Evolutionary conservation across 140 eudicot species (phyloP), one percentile per base, ranked within the genome.

Genomic region (Artemisia princeps): DNA sequence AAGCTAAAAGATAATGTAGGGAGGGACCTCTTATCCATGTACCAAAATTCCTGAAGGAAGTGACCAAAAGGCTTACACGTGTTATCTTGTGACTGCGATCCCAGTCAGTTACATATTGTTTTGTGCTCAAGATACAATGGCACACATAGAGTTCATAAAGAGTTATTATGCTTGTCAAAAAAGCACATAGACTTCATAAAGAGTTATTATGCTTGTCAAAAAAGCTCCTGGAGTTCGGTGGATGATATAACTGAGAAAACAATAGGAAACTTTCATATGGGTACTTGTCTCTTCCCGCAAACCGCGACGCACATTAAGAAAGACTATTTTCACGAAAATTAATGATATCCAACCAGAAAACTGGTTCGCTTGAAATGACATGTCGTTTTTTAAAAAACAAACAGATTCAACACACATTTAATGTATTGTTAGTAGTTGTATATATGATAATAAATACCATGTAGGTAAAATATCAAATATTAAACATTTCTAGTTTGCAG

Each of bases 61-160:
- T 52, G 59, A 64, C 58, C 70, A 26, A 75, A 55, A 67, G 77
- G 10, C 37, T 59, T 62, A 53, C 78, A 77, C 73, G 74, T 72
- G 56, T 66, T 48, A 48, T 20, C 78, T 53, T 67, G 61, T 61
- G 74, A 71, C 68, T 72, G 23, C 65, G 49, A 75, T 62, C 78
- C 81, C 64, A 72, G 71, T 77, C 81, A 77, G 50, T 59, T 67
- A 9, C 73, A 58, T 55, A 70, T 72, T 67, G 70, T 77, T 72
- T 72, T 67, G 42, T 77, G 74, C 40, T 72, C 78, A 52, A 68
- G 60, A 77, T 77, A 59, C 74, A 72, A 51, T 67, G 71, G 62
- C 59, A 66, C 59, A 22, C 71, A 59, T 42, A 42, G 23, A 22
- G 23, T 22, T 22, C 23, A 22, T 22, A 22, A 22, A 22, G 23